Base-by-base conservation (phyloP, 1,284 basidiomycete species). In the Leccinum angustisporum region DNA sequence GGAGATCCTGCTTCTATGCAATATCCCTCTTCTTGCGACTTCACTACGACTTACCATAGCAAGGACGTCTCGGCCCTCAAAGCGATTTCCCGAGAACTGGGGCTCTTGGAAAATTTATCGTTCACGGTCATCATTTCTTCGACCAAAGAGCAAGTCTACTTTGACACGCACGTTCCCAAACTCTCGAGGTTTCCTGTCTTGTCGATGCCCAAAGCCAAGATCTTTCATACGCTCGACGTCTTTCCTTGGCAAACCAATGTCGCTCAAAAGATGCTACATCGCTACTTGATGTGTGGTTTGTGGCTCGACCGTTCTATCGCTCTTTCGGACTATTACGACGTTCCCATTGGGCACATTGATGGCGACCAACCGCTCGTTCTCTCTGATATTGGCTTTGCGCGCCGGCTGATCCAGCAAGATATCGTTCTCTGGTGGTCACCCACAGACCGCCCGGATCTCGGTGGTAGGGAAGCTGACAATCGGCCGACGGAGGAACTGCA, bases 341-440 rank as follows among this genome's bases (percentile, higher is more conserved):
- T 98, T 10, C 97, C 97, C 0, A 79, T 98, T 10, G 94, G 90
- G 3, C 96, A 99, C 74, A 83, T 99, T 56, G 94, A 95, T 55
- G 88, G 91, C 7, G 97, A 99, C 71, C 89, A 95, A 56, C 89
- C 94, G 1, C 78, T 98, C 18, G 85, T 92, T 67, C 81, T 97
- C 34, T 88, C 95, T 2, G 97, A 99, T 68, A 83, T 99, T 62
- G 92, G 90, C 67, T 97, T 98, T 72, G 93, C 97, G 0, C 87
- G 96, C 25, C 86, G 92, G 25, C 79, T 99, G 53, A 80, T 88
- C 57, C 87, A 89, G 60, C 92, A 97, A 66, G 97, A 99, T 71
- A 89, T 94, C 75, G 81, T 98, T 2, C 80, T 99, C 1, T 99
- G 97, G 97, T 99, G 97, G 97, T 97, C 97, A 4, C 84, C 90